Conservation (phyloP, 2,329 filamentous ascomycete genomes). For the Penicillium hordei region DNA sequence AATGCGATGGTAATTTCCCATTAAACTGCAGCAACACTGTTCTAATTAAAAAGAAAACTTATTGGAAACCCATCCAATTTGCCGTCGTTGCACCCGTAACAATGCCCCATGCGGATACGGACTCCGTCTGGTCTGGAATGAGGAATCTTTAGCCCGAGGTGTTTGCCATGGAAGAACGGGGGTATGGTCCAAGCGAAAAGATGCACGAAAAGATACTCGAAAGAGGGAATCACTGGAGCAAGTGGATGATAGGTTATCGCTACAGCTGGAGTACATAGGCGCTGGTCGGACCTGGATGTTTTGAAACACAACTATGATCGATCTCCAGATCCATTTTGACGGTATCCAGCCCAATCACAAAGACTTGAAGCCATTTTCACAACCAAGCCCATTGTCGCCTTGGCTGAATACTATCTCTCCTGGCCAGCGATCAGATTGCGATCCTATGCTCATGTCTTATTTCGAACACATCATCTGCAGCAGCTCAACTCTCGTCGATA, state of each 20-base stretch:
- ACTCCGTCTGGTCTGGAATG: constrained; percentile 26
- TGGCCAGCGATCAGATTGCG: constrained; percentile 7
- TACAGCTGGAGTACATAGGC: not conserved
- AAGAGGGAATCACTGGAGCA: not conserved
- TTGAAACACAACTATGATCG: constrained; percentile 13
- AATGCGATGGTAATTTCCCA: constrained; percentile 23
- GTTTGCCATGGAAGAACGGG: constrained; percentile 28
- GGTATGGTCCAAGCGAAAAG: constrained; percentile 25
- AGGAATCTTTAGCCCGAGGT: constrained; percentile 28
- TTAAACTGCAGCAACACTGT: not conserved
- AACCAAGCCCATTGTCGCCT: not conserved
- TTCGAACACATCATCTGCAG: constrained; percentile 30
- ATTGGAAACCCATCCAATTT: constrained; percentile 22
- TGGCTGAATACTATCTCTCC: constrained; percentile 5
- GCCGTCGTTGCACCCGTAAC: constrained; percentile 20
- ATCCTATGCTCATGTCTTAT: constrained; percentile 25
- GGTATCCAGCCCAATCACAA: not conserved
- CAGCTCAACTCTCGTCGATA: constrained; percentile 29
- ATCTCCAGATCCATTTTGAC: constrained; percentile 15
- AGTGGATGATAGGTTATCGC: not conserved
- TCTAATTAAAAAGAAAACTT: not conserved
- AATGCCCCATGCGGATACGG: constrained; percentile 22
- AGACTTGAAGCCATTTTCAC: not conserved
- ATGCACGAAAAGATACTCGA: constrained; percentile 3
- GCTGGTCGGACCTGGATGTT: constrained; percentile 11